Base-by-base conservation (phyloP, 805 yeast species). In the Saccharomycopsis lassenensis region DNA sequence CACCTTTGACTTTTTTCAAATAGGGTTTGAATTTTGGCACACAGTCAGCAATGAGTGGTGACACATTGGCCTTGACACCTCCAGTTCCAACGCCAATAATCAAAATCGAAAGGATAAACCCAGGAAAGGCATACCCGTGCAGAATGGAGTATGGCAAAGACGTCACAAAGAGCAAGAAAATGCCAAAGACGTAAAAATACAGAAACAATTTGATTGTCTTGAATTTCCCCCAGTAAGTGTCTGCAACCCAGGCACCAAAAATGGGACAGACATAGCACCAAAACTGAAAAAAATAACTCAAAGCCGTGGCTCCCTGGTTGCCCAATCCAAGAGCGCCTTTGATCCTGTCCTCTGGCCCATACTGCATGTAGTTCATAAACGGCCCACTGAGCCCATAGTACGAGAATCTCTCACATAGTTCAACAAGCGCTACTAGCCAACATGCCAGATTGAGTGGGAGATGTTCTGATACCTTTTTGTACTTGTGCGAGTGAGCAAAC, bases 201-300 rank as follows among this genome's bases (percentile, higher is more conserved):
- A 78, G 62, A 49, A 77, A 77, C 23, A 67, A 62, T 48, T 69
- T 64, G 50, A 82, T 78, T 29, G 89, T 76, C 46, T 67, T 72
- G 59, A 67, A 74, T 53, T 79, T 77, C 41, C 91, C 91, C 63
- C 71, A 69, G 56, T 62, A 74, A 45, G 80, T 73, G 57, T 82
- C 94, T 37, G 91, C 75, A 19, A 80, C 48, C 57, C 74, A 71
- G 37, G 85, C 91, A 48, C 86, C 87, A 39, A 76, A 63, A 36
- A 82, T 63, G 21, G 94, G 94, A 29, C 89, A 78, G 31, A 80
- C 64, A 55, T 81, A 82, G 52, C 86, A 77, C 81, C 86, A 77
- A 54, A 82, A 82, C 52, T 78, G 84, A 65, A 80, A 74, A 49
- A 80, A 73, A 54, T 79, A 74, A 12, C 82, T 69, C 43, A 81